These are phyloP conservation scores for Tulasnella sp. DNA, from an alignment of 768 basidiomycete species.

Conservation along the genomic window DNA sequence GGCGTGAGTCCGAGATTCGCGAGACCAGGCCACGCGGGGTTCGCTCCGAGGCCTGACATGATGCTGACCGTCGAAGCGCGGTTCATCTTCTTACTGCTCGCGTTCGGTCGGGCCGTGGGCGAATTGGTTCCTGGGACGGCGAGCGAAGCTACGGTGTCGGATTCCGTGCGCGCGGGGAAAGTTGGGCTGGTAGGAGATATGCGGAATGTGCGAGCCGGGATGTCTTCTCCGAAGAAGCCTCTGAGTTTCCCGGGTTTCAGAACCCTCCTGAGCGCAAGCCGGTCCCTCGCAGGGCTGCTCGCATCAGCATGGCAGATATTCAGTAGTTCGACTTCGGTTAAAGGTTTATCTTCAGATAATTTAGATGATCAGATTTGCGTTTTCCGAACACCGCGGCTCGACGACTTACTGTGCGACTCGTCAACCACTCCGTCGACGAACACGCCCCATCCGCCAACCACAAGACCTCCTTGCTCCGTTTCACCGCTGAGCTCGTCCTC, in stretches of 20 bases:
- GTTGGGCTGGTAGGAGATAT: slow-evolving; percentile 27
- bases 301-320: slow-evolving; percentile 73
- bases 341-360: slow-evolving; percentile 46
- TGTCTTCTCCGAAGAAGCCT: slow-evolving; percentile 38
- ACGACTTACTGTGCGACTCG: not conserved
- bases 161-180: slow-evolving; percentile 18
- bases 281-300: slow-evolving; percentile 69
- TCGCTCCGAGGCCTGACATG: slow-evolving; percentile 71
- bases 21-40: slow-evolving; percentile 31
- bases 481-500: slow-evolving; percentile 45
- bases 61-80: slow-evolving; percentile 92
- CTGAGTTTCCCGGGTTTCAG: slow-evolving; percentile 30
- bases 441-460: slow-evolving; percentile 83
- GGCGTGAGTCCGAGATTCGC: slow-evolving; percentile 44
- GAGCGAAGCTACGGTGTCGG: not conserved
- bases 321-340: slow-evolving; percentile 72
- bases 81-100: slow-evolving; percentile 47
- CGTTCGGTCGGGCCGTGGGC: not conserved
- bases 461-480: slow-evolving; percentile 61
- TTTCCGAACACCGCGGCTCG: not conserved
- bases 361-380: not conserved
- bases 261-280: slow-evolving; percentile 58
- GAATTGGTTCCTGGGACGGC: not conserved
- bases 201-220: slow-evolving; percentile 21
- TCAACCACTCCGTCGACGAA: slow-evolving; percentile 40